These are phyloP conservation scores for Eucalyptus erythrocorys DNA, from an alignment of 345 rosid genomes.

Conservation along the genomic window DNA sequence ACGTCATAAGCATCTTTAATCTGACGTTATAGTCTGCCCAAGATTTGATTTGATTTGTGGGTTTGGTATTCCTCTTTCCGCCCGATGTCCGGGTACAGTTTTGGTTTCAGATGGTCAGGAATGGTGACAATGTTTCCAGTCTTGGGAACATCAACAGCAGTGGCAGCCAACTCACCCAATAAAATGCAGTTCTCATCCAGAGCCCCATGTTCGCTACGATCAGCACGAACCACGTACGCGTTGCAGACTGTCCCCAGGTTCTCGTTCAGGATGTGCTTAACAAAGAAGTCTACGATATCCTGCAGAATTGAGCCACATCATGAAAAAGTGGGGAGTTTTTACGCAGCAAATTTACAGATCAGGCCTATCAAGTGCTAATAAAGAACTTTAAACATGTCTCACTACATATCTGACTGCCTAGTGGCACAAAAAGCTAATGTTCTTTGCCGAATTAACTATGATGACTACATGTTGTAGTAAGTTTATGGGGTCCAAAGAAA, in stretches of 20 bases:
- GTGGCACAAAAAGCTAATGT: background rate
- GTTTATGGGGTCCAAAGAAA: background rate
- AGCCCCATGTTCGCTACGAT: conserved; percentile 59
- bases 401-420: background rate
- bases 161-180: conserved; percentile 78
- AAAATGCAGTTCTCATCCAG: conserved; percentile 48
- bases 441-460: background rate
- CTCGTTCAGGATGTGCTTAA: conserved; percentile 61
- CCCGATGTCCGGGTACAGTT: conserved; percentile 78
- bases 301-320: conserved; percentile 6
- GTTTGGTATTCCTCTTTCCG: conserved; percentile 64
- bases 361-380: background rate
- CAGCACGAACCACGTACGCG: conserved; percentile 86
- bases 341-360: background rate
- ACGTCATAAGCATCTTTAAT: conserved; percentile 48
- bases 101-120: conserved; percentile 63
- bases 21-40: conserved; percentile 70
- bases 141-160: conserved; percentile 87
- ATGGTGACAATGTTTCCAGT: conserved; percentile 69
- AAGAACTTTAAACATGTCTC: background rate
- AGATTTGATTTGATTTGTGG: conserved; percentile 54
- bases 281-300: conserved; percentile 77
- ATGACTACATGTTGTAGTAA: background rate
- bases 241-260: conserved; percentile 64
- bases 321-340: background rate